Evolutionary conservation across 495 filamentous ascomycete genomes (phyloP).

Genomic region (Penicillium crystallinum): DNA sequence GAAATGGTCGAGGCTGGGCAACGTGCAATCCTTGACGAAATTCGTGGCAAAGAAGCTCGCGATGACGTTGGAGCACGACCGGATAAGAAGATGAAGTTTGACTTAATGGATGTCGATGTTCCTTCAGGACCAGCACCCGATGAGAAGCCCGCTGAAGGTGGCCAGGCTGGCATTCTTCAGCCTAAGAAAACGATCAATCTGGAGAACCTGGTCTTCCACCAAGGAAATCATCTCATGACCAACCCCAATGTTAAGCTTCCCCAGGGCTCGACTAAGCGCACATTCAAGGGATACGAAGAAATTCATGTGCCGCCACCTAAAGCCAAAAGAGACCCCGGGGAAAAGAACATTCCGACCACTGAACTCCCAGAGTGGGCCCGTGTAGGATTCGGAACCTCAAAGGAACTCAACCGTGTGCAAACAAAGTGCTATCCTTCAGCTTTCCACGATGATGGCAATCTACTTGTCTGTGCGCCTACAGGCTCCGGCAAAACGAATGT

Average conservation of each 20-base stretch:
- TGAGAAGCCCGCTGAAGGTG: slow-evolving; percentile 54
- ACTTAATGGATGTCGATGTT: slow-evolving; percentile 86
- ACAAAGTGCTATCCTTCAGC: slow-evolving; percentile 86
- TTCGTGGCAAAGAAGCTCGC: slow-evolving; percentile 57
- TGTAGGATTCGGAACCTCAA: slow-evolving; percentile 71
- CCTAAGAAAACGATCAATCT: slow-evolving; percentile 84
- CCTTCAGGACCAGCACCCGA: slow-evolving; percentile 52
- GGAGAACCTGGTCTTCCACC: slow-evolving; percentile 94
- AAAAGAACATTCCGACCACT: slow-evolving; percentile 72
- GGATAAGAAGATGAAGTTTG: slow-evolving; percentile 75
- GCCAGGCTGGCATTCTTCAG: slow-evolving; percentile 78
- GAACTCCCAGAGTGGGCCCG: slow-evolving; percentile 91
- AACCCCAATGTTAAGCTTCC: slow-evolving; percentile 94
- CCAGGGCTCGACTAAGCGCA: slow-evolving; percentile 87
- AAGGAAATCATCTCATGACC: slow-evolving; percentile 98
- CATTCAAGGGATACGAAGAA: slow-evolving; percentile 97
- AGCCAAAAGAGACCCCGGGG: slow-evolving; percentile 70
- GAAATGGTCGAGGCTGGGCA: slow-evolving; percentile 90
- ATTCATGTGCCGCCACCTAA: slow-evolving; percentile 94
- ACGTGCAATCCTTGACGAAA: slow-evolving; percentile 78
- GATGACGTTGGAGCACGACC: slow-evolving; percentile 51
- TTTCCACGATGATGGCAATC: slow-evolving; percentile 92
- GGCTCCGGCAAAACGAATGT: slow-evolving; percentile 99
- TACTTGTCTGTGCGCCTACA: slow-evolving; percentile 95
- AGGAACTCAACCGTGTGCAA: slow-evolving; percentile 90